These are phyloP conservation scores for Ophiosphaerella korrae DNA, from an alignment of 2,329 filamentous ascomycete species.

Conservation along the genomic window DNA sequence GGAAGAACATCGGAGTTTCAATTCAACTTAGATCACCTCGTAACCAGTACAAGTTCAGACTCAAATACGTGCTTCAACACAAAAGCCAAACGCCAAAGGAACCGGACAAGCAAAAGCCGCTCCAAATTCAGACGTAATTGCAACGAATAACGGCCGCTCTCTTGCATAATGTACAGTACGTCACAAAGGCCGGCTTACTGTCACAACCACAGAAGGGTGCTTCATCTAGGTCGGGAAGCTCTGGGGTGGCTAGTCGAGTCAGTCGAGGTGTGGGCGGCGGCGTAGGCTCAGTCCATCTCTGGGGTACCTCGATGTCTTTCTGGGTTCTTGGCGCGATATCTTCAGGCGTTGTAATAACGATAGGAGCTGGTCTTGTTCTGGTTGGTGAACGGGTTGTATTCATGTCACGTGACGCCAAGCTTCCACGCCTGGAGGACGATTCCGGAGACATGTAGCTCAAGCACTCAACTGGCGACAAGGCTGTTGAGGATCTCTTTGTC, in stretches of 20 bases:
- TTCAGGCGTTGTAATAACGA: conserved; percentile 16
- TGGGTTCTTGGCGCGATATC: not conserved
- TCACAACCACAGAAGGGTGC: conserved; percentile 43
- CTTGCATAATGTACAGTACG: conserved; percentile 26
- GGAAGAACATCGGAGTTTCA: not conserved
- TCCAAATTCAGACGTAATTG: not conserved
- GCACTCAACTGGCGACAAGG: not conserved
- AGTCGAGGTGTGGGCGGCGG: conserved; percentile 41
- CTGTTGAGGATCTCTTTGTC: not conserved
- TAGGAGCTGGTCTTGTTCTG: conserved; percentile 3
- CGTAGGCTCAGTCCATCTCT: conserved; percentile 6
- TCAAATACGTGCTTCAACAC: too few species aligned
- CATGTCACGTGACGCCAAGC: conserved; percentile 16
- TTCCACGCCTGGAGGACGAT: not conserved
- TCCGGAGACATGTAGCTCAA: not conserved
- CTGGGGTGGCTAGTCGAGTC: conserved; percentile 40
- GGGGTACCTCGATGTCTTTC: not conserved
- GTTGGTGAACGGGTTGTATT: conserved; percentile 7
- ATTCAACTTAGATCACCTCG: not conserved
- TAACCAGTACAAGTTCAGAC: not conserved
- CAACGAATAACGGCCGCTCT: conserved; percentile 3
- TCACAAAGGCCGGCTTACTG: conserved; percentile 9
- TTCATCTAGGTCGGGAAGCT: conserved; percentile 35
- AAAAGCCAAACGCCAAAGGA: not conserved
- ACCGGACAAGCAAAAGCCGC: not conserved